These are phyloP conservation scores for Aspergillus coremiiformis DNA, from an alignment of 495 filamentous ascomycete species.

Conservation along the genomic window DNA sequence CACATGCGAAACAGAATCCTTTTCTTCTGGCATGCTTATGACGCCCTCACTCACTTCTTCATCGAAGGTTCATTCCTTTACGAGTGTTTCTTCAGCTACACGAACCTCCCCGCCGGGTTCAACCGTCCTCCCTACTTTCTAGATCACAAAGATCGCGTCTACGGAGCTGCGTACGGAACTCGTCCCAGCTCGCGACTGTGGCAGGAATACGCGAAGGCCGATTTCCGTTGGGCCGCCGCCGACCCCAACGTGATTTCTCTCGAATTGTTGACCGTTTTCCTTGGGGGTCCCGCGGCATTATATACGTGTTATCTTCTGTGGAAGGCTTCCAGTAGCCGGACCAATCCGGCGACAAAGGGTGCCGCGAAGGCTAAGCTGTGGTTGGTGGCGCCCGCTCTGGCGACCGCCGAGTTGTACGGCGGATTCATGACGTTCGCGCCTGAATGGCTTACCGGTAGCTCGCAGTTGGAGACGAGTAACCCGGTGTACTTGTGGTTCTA, in stretches of 20 bases:
- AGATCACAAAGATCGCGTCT: conserved; percentile 47
- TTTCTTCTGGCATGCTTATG: conserved; percentile 94
- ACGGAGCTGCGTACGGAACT: conserved; percentile 64
- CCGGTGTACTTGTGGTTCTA: conserved; percentile 86
- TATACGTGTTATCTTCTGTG: conserved; percentile 62
- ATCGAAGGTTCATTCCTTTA: conserved; percentile 89
- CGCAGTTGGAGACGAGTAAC: conserved; percentile 72
- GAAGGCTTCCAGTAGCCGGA: conserved; percentile 20
- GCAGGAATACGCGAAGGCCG: conserved; percentile 91
- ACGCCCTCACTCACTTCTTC: conserved; percentile 78
- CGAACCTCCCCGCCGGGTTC: conserved; percentile 33
- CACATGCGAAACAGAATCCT: conserved; percentile 54
- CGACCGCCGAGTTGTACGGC: conserved; percentile 92
- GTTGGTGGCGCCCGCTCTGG: conserved; percentile 66
- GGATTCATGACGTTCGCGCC: conserved; percentile 96
- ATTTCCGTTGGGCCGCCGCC: conserved; percentile 70
- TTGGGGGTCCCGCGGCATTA: conserved; percentile 64
- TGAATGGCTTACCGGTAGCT: conserved; percentile 76
- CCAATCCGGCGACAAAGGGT: conserved; percentile 13
- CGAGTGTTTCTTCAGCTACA: conserved; percentile 79
- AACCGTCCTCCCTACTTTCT: conserved; percentile 46
- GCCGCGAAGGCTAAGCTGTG: conserved; percentile 50
- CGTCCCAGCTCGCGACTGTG: conserved; percentile 64
- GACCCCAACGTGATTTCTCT: conserved; percentile 74
- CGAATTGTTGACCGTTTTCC: conserved; percentile 77